Evolutionary conservation across 495 filamentous ascomycete genomes (phyloP).

Genomic region (Aspergillus haitiensis): DNA sequence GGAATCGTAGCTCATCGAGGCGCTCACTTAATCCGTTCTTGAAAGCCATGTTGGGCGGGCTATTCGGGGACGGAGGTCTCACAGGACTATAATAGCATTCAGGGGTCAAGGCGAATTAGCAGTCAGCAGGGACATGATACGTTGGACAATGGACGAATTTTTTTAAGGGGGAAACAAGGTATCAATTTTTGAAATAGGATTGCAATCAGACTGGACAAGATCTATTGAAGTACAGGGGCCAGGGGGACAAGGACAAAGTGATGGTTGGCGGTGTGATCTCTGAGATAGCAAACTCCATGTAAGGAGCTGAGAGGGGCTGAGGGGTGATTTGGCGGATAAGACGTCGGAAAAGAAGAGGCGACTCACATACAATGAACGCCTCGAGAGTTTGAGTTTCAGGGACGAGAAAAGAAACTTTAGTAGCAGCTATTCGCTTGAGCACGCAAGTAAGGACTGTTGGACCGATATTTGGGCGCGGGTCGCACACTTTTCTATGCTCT

Average conservation of each 20-base stretch:
- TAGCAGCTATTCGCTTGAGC: conserved; percentile 5
- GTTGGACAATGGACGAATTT: not conserved
- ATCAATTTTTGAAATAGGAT: conserved; percentile 14
- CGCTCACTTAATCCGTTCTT: conserved; percentile 64
- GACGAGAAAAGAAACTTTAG: conserved; percentile 21
- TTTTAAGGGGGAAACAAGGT: conserved; percentile 1
- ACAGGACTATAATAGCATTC: conserved; percentile 40
- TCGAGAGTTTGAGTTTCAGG: conserved; percentile 34
- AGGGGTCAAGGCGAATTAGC: conserved; percentile 30
- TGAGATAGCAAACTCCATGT: conserved; percentile 32
- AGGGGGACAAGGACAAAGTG: conserved; percentile 19
- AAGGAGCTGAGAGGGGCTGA: conserved; percentile 48
- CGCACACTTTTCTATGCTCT: conserved; percentile 19
- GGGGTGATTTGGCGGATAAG: conserved; percentile 41
- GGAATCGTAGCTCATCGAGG: conserved; percentile 76
- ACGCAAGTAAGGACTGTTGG: conserved; percentile 22
- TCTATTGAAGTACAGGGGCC: conserved; percentile 22
- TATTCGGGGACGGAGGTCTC: conserved; percentile 24
- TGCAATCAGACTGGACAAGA: conserved; percentile 17
- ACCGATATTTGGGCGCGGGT: conserved; percentile 27
- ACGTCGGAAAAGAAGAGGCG: conserved; percentile 33
- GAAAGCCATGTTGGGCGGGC: conserved; percentile 59
- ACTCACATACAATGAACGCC: conserved; percentile 49
- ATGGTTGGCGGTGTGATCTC: conserved; percentile 41
- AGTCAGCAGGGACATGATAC: conserved; percentile 22